Evolutionary conservation across 1,284 basidiomycete species (phyloP).

Genomic region (Ganoderma lucidum): DNA sequence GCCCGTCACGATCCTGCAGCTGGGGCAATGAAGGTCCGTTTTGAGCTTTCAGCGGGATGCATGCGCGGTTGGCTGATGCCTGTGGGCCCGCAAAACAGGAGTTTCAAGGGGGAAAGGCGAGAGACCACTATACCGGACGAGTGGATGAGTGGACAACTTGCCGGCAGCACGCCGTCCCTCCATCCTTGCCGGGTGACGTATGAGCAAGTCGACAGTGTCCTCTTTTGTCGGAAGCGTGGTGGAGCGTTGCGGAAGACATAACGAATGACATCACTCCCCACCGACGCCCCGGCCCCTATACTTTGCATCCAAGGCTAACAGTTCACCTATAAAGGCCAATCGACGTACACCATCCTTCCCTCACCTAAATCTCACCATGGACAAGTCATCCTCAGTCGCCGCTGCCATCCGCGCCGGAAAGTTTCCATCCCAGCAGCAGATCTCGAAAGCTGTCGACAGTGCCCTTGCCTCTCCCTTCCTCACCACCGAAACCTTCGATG

Average conservation of each 20-base stretch:
- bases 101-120: too few species aligned
- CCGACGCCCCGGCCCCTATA: neutral
- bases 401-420: conserved; percentile 74
- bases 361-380: conserved; percentile 50
- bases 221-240: neutral
- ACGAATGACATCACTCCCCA: conserved; percentile 1
- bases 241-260: neutral
- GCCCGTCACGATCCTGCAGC: too few species aligned
- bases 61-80: too few species aligned
- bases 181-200: neutral
- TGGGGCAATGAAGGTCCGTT: too few species aligned
- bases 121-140: too few species aligned
- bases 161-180: neutral
- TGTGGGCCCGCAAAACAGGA: too few species aligned
- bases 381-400: conserved; percentile 62
- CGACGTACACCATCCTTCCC: neutral
- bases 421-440: conserved; percentile 64
- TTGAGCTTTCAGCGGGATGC: too few species aligned
- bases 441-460: conserved; percentile 58
- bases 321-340: neutral
- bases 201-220: too few species aligned
- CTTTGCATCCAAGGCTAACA: neutral
- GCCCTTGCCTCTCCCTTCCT: conserved; percentile 55
- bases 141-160: too few species aligned
- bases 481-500: conserved; percentile 48